Base-by-base conservation (phyloP, 768 basidiomycete species). In the Kwoniella sp. region DNA sequence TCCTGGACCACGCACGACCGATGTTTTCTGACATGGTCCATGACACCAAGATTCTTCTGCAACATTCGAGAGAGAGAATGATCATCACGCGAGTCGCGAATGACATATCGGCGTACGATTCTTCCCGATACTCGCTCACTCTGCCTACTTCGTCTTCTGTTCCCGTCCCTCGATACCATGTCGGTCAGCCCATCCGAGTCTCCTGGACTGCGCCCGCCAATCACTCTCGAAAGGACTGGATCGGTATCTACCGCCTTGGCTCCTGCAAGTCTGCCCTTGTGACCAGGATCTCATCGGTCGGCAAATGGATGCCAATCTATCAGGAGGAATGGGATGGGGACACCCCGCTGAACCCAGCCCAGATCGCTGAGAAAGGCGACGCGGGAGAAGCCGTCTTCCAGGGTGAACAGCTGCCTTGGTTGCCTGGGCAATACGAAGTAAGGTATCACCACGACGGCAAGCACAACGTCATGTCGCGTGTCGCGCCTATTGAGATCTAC, bases 321-420 rank as follows among this genome's bases (percentile, higher is more conserved):
- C 81, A 84, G 51, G 86, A 90, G 58, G 92, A 93, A 70, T 96
- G 89, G 88, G 86, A 93, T 53, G 93, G 90, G 1, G 86, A 93
- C 71, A 76, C 82, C 19, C 87, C 86, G 22, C 64, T 79, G 15
- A 53, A 44, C 17, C 56, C 25, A 3, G 55, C 34, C 0, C 58
- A 37, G 0, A 32, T 50, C 6, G 45, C 32, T 36, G 44, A 56
- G 46, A 56, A 52, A 6, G 62, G 59, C 14, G 65, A 68, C 17
- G 71, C 58, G 2, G 90, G 92, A 1, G 78, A 77, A 5, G 79
- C 89, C 5, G 80, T 82, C 3, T 95, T 96, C 77, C 80, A 80
- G 58, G 84, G 84, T 0, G 82, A 88, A 63, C 82, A 81, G 15
- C 77, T 98, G 20, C 91, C 93, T 2, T 95, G 92, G 91, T 75